phyloP scores from a whole-genome alignment of 2,329 filamentous ascomycete species.

The Hortaea werneckii region DNA sequence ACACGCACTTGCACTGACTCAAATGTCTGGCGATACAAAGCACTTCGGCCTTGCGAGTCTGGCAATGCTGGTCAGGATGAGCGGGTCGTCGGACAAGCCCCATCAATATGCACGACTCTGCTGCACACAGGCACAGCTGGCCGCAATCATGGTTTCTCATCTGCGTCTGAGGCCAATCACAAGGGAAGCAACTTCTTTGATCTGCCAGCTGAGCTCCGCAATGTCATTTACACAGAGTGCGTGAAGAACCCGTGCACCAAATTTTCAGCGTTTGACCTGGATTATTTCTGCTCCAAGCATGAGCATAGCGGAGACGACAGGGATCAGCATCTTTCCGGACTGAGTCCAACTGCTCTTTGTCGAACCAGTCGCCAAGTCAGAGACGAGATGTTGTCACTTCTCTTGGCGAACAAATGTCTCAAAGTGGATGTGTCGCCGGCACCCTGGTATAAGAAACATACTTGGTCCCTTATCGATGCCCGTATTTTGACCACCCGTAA shows the following conservation, averaged over 20 bases:
- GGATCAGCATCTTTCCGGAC: neutral
- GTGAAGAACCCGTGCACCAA: neutral
- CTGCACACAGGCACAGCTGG: neutral
- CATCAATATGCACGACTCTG: neutral
- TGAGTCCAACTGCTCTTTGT: neutral
- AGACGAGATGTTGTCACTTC: neutral
- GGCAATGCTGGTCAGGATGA: neutral
- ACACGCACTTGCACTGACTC: neutral
- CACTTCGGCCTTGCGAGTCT: neutral
- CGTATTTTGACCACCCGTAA: too few species aligned
- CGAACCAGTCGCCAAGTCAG: neutral
- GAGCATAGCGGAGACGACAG: neutral
- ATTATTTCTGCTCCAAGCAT: neutral
- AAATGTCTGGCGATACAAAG: neutral
- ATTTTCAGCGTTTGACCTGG: neutral
- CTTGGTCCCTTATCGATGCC: too few species aligned
- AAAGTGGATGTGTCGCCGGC: neutral
- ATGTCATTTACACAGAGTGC: neutral
- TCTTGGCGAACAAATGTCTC: neutral
- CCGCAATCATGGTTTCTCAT: neutral
- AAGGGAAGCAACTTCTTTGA: neutral
- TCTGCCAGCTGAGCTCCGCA: neutral
- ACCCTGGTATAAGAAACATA: too few species aligned
- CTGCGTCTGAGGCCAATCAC: too few species aligned
- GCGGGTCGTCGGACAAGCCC: neutral